Conservation (phyloP, 2,329 filamentous ascomycete species). For the Xylaria sp. region DNA sequence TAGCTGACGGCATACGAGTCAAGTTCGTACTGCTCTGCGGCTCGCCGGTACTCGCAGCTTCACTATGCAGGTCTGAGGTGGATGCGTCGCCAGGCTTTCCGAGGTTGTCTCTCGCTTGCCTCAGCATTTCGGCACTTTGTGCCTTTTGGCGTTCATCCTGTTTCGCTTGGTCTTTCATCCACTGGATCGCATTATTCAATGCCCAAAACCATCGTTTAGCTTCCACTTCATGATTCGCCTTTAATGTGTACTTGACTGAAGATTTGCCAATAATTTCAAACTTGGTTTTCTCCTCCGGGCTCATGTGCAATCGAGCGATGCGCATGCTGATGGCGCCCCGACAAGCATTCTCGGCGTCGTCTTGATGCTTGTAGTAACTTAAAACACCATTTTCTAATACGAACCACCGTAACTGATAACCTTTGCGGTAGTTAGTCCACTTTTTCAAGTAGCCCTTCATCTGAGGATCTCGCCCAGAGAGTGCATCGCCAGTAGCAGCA, state of each 20-base stretch:
- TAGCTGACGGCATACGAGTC: slow-evolving; percentile 53
- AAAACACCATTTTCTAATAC: slow-evolving; percentile 96
- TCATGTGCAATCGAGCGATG: slow-evolving; percentile 95
- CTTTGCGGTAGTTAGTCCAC: slow-evolving; percentile 98
- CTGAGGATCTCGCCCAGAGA: slow-evolving; percentile 87
- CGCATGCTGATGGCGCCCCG: slow-evolving; percentile 99
- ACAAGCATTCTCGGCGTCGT: slow-evolving; percentile 94
- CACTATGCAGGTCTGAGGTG: slow-evolving; percentile 59
- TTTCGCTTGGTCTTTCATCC: slow-evolving; percentile 95
- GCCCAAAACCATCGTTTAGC: slow-evolving; percentile 99
- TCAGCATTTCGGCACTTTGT: slow-evolving; percentile 77
- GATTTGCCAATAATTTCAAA: slow-evolving; percentile 99
- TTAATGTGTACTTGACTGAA: slow-evolving; percentile 97
- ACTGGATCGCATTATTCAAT: slow-evolving; percentile 97
- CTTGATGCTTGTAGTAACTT: slow-evolving; percentile 99
- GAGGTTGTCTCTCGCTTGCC: slow-evolving; percentile 82
- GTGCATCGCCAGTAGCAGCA: slow-evolving; percentile 65
- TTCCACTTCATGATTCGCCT: slow-evolving; percentile 97
- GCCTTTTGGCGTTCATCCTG: slow-evolving; percentile 84
- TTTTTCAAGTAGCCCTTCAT: slow-evolving; percentile 99
- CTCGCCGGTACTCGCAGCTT: slow-evolving; percentile 63
- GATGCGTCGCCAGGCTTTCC: slow-evolving; percentile 61
- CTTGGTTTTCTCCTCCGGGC: slow-evolving; percentile 93
- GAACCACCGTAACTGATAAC: slow-evolving; percentile 97
- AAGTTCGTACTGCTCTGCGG: slow-evolving; percentile 58